Evolutionary conservation across 805 yeast genomes (phyloP).

Genomic region (Candida verbasci): DNA sequence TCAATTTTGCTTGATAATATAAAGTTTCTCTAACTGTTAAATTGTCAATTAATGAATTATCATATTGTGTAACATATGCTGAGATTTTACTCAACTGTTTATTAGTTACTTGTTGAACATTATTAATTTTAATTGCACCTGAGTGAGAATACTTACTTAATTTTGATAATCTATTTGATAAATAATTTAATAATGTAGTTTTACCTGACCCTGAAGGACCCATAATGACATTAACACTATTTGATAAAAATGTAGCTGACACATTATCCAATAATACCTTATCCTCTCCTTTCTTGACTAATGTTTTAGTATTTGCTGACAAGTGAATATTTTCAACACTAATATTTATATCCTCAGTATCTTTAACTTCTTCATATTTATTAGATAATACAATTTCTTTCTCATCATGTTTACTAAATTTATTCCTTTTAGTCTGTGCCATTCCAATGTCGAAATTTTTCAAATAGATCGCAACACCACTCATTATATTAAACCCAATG

Average conservation of each 20-base stretch:
- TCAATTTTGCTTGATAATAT: conserved; percentile 62
- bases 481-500: conserved; percentile 47
- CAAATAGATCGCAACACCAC: conserved; percentile 44
- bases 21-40: conserved; percentile 78
- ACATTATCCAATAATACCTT: conserved; percentile 19
- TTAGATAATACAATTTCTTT: background rate
- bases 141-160: conserved; percentile 14
- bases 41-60: conserved; percentile 62
- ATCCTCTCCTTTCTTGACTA: background rate
- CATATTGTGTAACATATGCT: conserved; percentile 81
- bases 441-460: conserved; percentile 51
- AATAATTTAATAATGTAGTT: conserved; percentile 34
- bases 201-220: conserved; percentile 46
- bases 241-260: conserved; percentile 26
- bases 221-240: conserved; percentile 39
- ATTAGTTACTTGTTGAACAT: conserved; percentile 18
- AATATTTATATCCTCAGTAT: conserved; percentile 12
- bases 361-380: conserved; percentile 9
- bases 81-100: conserved; percentile 34
- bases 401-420: conserved; percentile 18
- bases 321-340: conserved; percentile 29
- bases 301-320: conserved; percentile 34
- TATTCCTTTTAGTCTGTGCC: conserved; percentile 36
- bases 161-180: conserved; percentile 47
- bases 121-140: conserved; percentile 20